Evolutionary conservation across 805 yeast species (phyloP), one percentile per base, ranked within the genome.

Genomic region (Lipomyces orientalis): DNA sequence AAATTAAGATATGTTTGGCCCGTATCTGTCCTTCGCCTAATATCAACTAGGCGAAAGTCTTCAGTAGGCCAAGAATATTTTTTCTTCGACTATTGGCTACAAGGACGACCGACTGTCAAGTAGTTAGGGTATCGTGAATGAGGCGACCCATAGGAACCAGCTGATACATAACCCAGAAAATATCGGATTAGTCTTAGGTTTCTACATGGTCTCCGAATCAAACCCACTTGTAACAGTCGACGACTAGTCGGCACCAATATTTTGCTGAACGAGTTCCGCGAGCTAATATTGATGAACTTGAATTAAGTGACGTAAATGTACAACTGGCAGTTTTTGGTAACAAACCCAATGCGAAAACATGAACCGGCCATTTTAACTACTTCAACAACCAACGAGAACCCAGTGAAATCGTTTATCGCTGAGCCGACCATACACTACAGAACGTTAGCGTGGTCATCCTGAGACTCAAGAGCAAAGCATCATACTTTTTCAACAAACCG

Each of bases 401-500:
- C 31, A 25, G 12, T 31, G 22, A 14, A 52, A 37, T 14, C 19
- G 59, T 70, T 71, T 71, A 73, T 71, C 75, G 75, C 66, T 73
- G 72, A 54, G 74, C 75, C 43, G 75, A 73, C 75, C 75, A 73
- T 65, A 73, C 75, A 64, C 74, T 71, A 43, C 2, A 66, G 37
- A 22, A 22, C 37, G 12, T 14, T 39, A n/a, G 19, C 52, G 64
- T 70, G 64, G 54, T 68, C 1, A 43, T 19, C 7, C 49, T 16
- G 22, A 43, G n/a, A 91, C 83, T 94, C 95, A 90, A 86, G 90
- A 95, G 86, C 34, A 34, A 54, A 31, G 31, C 64, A 71, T 37
- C 55, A 52, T 51, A 71, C 74, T 93, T 93, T 88, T 91, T 91
- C 84, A 95, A 87, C 83, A 95, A 87, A 87, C 98, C 98, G 83